These are phyloP conservation scores for Triticum turgidum DNA, from an alignment of 176 grass and related monocot species.

Conservation along the genomic window DNA sequence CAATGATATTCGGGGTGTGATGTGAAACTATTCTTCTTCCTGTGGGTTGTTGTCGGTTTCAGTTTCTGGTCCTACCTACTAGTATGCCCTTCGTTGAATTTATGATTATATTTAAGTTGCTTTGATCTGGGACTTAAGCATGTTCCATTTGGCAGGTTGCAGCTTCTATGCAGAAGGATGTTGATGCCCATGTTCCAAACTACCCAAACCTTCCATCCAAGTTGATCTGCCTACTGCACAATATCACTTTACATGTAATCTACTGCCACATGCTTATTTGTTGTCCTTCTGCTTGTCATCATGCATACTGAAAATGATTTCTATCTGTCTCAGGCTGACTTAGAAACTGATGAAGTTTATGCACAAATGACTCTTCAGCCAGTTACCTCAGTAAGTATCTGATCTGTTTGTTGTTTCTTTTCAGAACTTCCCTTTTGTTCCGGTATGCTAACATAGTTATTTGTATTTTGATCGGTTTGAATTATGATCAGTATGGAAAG, in stretches of 20 bases:
- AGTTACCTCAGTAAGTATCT: conserved; percentile 44
- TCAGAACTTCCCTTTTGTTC: background rate
- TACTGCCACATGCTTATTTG: background rate
- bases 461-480: conserved; percentile 3
- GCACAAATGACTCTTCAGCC: conserved; percentile 77
- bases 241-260: conserved; percentile 72
- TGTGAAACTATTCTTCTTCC: background rate
- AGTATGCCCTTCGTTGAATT: background rate
- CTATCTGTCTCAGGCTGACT: conserved; percentile 52
- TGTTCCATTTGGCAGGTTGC: conserved; percentile 49
- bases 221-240: conserved; percentile 64
- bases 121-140: background rate
- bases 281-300: background rate
- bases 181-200: conserved; percentile 62
- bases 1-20: background rate
- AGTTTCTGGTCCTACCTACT: background rate
- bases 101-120: background rate
- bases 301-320: conserved; percentile 12
- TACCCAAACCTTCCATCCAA: conserved; percentile 69
- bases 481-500: conserved; percentile 56
- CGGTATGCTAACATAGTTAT: background rate
- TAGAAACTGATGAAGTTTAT: conserved; percentile 79
- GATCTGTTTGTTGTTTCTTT: background rate
- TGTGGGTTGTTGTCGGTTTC: background rate
- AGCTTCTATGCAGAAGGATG: conserved; percentile 72